phyloP scores from a whole-genome alignment of 1,284 basidiomycete species.

The Cystobasidiaceae sp. region DNA sequence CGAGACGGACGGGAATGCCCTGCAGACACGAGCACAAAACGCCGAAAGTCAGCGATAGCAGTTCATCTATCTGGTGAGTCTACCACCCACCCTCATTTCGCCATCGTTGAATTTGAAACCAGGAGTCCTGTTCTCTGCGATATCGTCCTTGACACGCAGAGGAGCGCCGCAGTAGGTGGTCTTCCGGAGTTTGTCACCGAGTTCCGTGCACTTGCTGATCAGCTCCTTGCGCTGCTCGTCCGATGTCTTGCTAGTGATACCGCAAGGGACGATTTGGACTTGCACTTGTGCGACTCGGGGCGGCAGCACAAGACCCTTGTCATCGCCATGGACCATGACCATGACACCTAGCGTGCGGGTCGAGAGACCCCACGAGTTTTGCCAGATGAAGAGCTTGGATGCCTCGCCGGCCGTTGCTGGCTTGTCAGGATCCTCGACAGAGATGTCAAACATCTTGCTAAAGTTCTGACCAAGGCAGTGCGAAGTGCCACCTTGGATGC shows the following conservation, averaged over 20 bases:
- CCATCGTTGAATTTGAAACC: conserved; percentile 99
- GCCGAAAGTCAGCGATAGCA: not conserved
- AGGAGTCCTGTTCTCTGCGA: conserved; percentile 91
- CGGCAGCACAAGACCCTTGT: conserved; percentile 92
- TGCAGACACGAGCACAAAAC: conserved; percentile 46
- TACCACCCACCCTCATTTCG: conserved; percentile 75
- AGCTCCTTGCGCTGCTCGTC: conserved; percentile 62
- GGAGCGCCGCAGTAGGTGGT: conserved; percentile 50
- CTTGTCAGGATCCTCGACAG: conserved; percentile 81
- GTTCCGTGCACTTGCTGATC: conserved; percentile 68
- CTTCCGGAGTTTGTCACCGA: conserved; percentile 51
- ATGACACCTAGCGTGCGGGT: conserved; percentile 97
- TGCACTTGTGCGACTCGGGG: conserved; percentile 91
- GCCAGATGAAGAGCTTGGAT: conserved; percentile 78
- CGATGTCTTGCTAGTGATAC: conserved; percentile 75
- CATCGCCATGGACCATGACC: conserved; percentile 99
- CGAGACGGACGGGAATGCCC: conserved; percentile 94
- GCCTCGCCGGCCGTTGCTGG: conserved; percentile 55
- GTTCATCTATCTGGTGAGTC: not conserved
- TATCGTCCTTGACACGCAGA: conserved; percentile 80
- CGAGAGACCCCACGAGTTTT: conserved; percentile 97
- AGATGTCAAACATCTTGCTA: conserved; percentile 97
- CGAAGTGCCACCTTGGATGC: conserved; percentile 96
- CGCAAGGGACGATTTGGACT: conserved; percentile 87
- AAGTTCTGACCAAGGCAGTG: conserved; percentile 99